phyloP scores from a whole-genome alignment of 495 filamentous ascomycete genomes.

The Durotheca rogersii region DNA sequence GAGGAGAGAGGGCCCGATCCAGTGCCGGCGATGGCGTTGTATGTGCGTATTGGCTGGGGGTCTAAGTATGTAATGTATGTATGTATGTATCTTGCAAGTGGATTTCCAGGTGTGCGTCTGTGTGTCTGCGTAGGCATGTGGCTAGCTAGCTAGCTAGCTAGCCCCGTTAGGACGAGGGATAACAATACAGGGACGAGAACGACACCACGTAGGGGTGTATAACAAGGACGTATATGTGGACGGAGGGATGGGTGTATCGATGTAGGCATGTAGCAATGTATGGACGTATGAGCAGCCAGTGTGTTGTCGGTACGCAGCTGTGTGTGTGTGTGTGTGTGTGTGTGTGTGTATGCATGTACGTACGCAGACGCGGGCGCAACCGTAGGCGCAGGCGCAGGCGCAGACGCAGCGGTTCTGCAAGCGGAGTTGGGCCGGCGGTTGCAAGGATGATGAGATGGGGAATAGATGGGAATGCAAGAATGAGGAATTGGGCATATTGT shows the following conservation, averaged over 20 bases:
- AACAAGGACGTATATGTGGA: too few species aligned
- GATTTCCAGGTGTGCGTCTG: too few species aligned
- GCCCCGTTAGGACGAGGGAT: conserved; percentile 23
- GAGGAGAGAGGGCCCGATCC: not conserved
- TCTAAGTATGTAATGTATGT: conserved; percentile 3
- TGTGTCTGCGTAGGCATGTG: conserved; percentile 9
- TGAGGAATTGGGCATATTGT: not conserved
- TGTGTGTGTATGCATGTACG: not conserved
- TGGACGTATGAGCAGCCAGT: too few species aligned
- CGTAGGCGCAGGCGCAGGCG: not conserved
- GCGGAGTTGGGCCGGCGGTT: conserved; percentile 28
- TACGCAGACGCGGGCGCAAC: conserved; percentile 5
- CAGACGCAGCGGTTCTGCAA: conserved; percentile 14
- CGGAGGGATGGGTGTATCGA: too few species aligned
- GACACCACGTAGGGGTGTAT: too few species aligned
- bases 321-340: not conserved
- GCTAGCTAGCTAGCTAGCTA: conserved; percentile 9
- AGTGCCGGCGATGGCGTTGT: not conserved
- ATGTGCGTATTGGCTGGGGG: not conserved
- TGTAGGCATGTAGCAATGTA: too few species aligned
- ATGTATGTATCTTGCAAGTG: conserved; percentile 1
- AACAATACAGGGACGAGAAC: conserved; percentile 14
- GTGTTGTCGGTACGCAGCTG: too few species aligned
- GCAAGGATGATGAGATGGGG: conserved; percentile 20
- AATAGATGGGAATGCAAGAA: conserved; percentile 13